Evolutionary conservation across 306 rosid genomes (phyloP), one percentile per base, ranked within the genome.

Genomic region (Styphnolobium japonicum): DNA sequence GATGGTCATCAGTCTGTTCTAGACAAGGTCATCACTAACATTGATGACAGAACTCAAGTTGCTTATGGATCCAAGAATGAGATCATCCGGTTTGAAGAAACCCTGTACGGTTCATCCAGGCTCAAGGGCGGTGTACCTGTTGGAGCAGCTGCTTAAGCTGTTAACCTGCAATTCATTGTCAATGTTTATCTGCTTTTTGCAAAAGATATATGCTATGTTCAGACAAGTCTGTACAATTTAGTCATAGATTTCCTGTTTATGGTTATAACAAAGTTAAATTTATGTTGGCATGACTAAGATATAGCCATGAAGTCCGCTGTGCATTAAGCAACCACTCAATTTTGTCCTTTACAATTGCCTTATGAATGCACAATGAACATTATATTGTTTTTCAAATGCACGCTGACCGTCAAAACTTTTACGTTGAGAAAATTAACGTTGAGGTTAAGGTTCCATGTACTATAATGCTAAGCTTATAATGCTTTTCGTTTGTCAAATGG

Each of bases 61-160:
- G 99, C 99, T 19, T 96, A 90, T 67, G 99, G 99, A 42, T 96
- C 99, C 23, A 93, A 91, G 83, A 81, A 93, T 6, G 99, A 96
- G 91, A 89, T 96, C 70, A 89, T 91, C 67, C 84, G 99, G 57
- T 93, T 96, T n/a, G 99, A 96, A 83, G 98, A 96, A 79, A 93
- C 96, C 39, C 81, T 96, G 4, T 96, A 93, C 15, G 99, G 99
- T 81, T 87, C 95, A n/a, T 96, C 99, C 74, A 88, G 99, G 87
- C 87, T 96, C 80, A 92, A 96, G 91, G 90, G 81, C 22, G 97
- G 92, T 71, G 92, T 96, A 56, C 94, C 98, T 42, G 93, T 93
- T 81, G 97, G 96, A 77, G 99, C 96, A 76, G 76, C 85, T 80
- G 96, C 89, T 77, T 95, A 86, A 91, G 56, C 33, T 67, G 3